phyloP scores from a whole-genome alignment of 225 moss, liverwort and hornwort species.

The Bryum argenteum region DNA sequence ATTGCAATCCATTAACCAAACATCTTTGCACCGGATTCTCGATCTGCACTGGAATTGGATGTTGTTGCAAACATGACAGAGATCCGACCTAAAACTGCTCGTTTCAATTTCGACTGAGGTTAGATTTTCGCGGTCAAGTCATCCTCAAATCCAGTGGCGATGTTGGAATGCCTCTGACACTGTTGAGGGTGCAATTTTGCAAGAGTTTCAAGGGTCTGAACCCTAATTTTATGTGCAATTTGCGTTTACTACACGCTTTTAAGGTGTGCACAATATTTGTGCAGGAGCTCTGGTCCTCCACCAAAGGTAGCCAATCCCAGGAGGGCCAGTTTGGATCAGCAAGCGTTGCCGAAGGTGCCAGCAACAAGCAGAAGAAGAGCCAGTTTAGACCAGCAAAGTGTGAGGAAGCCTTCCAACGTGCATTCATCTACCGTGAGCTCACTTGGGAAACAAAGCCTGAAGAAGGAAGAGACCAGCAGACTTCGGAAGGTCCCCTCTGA shows the following conservation, averaged over 20 bases:
- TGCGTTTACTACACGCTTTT: neutral
- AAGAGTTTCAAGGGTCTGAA: no score
- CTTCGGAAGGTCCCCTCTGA: constrained; percentile 22
- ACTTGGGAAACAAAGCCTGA: constrained; percentile 35
- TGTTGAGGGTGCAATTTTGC: no score
- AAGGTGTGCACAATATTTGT: neutral
- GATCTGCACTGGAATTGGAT: no score
- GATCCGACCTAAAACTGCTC: no score
- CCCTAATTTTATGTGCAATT: neutral
- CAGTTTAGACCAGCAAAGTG: constrained; percentile 32
- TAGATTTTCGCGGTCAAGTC: no score
- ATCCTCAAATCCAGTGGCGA: no score
- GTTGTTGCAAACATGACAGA: no score
- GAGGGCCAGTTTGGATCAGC: constrained; percentile 40
- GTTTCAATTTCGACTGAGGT: no score
- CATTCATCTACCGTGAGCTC: constrained; percentile 37
- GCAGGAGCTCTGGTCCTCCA: constrained; percentile 38
- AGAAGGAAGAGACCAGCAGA: constrained; percentile 39
- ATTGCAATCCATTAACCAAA: neutral
- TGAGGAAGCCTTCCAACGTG: constrained; percentile 19
- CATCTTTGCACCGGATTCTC: no score
- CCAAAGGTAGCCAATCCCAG: constrained; percentile 17
- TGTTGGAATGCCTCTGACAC: no score
- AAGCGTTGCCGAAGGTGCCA: constrained; percentile 8
- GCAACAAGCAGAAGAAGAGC: constrained; percentile 31